Evolutionary conservation across 306 rosid species (phyloP), one percentile per base, ranked within the genome.

Genomic region (Gastrolobium bilobum): DNA sequence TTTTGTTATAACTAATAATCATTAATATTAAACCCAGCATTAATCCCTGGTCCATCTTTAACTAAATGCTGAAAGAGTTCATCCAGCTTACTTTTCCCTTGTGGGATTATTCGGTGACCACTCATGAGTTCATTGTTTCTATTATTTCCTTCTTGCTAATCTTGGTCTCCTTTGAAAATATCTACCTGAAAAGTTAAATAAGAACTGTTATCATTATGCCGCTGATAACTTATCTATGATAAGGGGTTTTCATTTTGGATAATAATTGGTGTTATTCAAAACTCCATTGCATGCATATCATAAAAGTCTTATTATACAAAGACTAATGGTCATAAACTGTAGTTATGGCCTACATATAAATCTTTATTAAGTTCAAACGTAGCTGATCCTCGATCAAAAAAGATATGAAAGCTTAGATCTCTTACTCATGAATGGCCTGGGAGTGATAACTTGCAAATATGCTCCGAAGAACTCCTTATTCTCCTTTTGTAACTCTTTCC

Each of bases 401-500:
- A 2, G 29, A 14, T 50, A 73, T 52, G 68, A 7, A 64, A 68
- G 54, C n/a, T 33, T 4, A 15, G 81, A 64, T 48, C 64, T 58
- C 88, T 81, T 91, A 93, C 92, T 80, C 56, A 56, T 54, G 51
- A 72, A 67, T 50, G 89, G 85, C 60, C 85, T 86, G 4, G 84
- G 90, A 75, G 85, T 37, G 46, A 86, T 77, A 48, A 89, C 68
- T 52, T 90, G 89, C 75, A 84, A 87, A 73, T 92, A 95, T 75
- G 95, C 88, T 50, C 84, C 86, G 67, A 95, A 95, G 88, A 95
- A 92, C 81, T 91, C 85, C 58, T 65, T 79, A 72, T 95, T 92
- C 88, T 95, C 99, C 82, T 95, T 95, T 44, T 92, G 96, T 71
- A 95, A 86, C 85, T 91, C 99, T 72, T 84, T 91, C 99, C 99